phyloP scores from a whole-genome alignment of 2,329 filamentous ascomycete genomes.

The Diaporthe citriasiana region DNA sequence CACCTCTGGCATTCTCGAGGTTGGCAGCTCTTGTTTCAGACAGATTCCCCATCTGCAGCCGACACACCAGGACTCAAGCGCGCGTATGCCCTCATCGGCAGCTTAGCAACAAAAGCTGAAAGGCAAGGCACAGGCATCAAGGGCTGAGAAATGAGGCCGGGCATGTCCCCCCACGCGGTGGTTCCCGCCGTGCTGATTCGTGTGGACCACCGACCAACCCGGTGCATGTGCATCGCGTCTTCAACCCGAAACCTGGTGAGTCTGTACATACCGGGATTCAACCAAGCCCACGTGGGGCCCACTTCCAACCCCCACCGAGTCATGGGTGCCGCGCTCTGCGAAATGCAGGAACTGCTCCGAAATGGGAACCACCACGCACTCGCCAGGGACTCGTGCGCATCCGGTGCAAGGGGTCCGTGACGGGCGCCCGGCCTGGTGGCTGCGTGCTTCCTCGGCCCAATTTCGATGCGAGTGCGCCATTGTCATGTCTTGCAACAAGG shows the following conservation, averaged over 20 bases:
- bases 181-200: conserved; percentile 22
- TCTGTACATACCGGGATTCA: conserved; percentile 19
- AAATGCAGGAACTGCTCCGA: conserved; percentile 31
- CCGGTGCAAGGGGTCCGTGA: conserved; percentile 17
- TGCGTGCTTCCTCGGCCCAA: conserved; percentile 2
- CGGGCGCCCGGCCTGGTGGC: conserved; percentile 2
- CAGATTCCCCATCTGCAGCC: conserved; percentile 12
- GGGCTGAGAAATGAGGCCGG: conserved; percentile 6
- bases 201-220: neutral
- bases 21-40: conserved; percentile 25
- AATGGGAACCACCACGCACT: conserved; percentile 12
- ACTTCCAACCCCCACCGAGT: conserved; percentile 14
- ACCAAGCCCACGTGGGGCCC: conserved; percentile 25
- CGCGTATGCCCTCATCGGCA: neutral
- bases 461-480: neutral
- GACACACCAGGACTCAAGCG: neutral
- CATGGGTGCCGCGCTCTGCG: conserved; percentile 20
- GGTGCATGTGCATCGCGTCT: neutral
- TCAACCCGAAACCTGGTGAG: conserved; percentile 24
- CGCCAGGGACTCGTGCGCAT: neutral
- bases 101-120: neutral
- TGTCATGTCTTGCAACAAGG: neutral
- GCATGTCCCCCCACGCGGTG: conserved; percentile 1
- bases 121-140: neutral
- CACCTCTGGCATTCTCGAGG: neutral